Base-by-base conservation (phyloP, 2,329 filamentous ascomycete genomes). In the Hypomyces perniciosus region DNA sequence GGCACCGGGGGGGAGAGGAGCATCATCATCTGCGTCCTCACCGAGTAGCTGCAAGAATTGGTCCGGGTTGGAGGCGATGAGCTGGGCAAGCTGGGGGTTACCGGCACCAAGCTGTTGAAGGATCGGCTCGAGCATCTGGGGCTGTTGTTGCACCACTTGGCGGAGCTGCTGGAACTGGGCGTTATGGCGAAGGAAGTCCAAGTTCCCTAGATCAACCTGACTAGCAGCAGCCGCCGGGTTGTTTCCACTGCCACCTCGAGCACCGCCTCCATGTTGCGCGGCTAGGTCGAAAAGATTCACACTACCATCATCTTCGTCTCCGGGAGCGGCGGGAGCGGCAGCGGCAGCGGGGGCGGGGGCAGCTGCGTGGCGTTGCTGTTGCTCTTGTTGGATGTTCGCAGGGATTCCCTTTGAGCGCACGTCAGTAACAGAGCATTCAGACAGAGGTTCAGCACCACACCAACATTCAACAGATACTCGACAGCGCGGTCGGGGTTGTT, bases 51-150 rank as follows among this genome's bases (percentile, higher is more conserved):
- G 85, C 57, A 99, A 78, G 68, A 99, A 99, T 65, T 95, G 89
- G 48, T 96, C 90, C 6, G 90, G 91, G 69, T 97, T 90, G 65
- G 88, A 83, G 38, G 88, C 87, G 57, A 99, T 99, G 65, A 96
- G 79, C 67, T 92, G 86, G 6, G 93, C 93, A 50, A 99, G 83
- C 67, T 95, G 88, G 13, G 93, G 93, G 73, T 99, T 99, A 28
- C 92, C 92, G 26, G 90, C 87, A 34, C 90, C 91, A 35, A 99
- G 89, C 71, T 96, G 91, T 71, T 97, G 92, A 51, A 99, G 77
- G 60, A 99, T 97, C 6, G 93, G 92, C 75, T 99, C 93, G 26
- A 99, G 85, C 93, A 99, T 99, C 68, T 93, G 88, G 13, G 93
- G 93, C 68, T 97, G 89, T 69, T 96, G 91, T 72, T 99, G 93